phyloP scores from a whole-genome alignment of 225 moss, liverwort and hornwort genomes.

The Straminergon stramineum region DNA sequence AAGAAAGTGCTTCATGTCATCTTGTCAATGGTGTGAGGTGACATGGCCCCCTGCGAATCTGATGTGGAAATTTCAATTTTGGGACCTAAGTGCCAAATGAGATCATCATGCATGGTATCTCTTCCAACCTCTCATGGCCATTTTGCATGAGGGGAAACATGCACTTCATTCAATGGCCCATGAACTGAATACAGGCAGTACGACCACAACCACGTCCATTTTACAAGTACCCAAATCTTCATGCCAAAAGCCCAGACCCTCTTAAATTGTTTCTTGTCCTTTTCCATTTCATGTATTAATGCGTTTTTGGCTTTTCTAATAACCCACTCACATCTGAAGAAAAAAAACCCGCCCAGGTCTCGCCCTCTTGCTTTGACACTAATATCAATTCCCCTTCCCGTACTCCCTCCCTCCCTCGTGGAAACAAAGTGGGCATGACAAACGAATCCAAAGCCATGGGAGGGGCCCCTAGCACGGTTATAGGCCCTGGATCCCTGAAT shows the following conservation, averaged over 20 bases:
- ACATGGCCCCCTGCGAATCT: too few species aligned
- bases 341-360: too few species aligned
- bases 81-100: accelerated
- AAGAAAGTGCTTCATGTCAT: too few species aligned
- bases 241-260: too few species aligned
- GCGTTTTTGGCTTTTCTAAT: not conserved
- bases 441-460: not conserved
- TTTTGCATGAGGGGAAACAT: not conserved
- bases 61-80: too few species aligned
- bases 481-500: not conserved
- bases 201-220: not conserved
- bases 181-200: not conserved
- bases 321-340: not conserved
- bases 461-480: not conserved
- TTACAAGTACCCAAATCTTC: not conserved
- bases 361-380: not conserved
- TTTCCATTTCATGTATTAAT: not conserved
- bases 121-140: not conserved
- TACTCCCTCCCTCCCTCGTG: not conserved
- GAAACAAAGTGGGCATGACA: not conserved
- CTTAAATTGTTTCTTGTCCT: not conserved
- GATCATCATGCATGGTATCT: too few species aligned
- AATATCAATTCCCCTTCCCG: not conserved
- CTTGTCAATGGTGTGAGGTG: not conserved
- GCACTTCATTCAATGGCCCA: not conserved